phyloP scores from a whole-genome alignment of 192 early-diverging fungal species.

The Podila verticillata region DNA sequence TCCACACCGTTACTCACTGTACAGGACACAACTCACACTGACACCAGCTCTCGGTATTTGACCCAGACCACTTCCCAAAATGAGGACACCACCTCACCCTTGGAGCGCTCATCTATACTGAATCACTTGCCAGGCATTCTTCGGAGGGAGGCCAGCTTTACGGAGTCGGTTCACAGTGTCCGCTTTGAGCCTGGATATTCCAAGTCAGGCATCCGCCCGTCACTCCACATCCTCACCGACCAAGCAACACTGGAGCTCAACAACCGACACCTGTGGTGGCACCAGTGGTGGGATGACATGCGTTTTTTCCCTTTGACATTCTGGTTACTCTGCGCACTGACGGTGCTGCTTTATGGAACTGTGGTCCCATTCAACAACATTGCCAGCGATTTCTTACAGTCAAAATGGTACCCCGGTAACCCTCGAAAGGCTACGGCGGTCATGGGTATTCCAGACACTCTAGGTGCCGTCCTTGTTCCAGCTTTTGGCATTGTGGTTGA shows the following conservation, averaged over 20 bases:
- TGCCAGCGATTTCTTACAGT: constrained; percentile 68
- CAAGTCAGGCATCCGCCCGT: constrained; percentile 16
- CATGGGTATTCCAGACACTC: constrained; percentile 70
- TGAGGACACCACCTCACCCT: not conserved
- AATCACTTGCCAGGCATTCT: constrained; percentile 22
- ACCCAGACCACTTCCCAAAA: not conserved
- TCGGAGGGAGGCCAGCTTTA: constrained; percentile 11
- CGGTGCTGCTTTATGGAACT: constrained; percentile 65
- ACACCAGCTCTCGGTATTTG: not conserved
- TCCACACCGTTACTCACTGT: not conserved
- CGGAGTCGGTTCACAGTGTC: constrained; percentile 26
- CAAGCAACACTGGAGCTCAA: constrained; percentile 1
- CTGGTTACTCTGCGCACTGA: constrained; percentile 40
- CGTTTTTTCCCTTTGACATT: constrained; percentile 33
- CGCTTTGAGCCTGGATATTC: constrained; percentile 13
- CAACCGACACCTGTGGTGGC: constrained; percentile 1
- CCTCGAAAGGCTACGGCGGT: constrained; percentile 67
- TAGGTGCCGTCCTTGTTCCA: constrained; percentile 67
- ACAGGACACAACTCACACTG: not conserved
- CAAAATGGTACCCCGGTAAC: constrained; percentile 69
- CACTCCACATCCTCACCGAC: constrained; percentile 39
- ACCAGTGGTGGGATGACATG: constrained; percentile 22
- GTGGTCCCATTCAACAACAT: constrained; percentile 74
- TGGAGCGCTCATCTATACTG: constrained; percentile 10
- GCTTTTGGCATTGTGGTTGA: constrained; percentile 66